Evolutionary conservation across 306 rosid genomes (phyloP).

Genomic region (Phaseolus lunatus): DNA sequence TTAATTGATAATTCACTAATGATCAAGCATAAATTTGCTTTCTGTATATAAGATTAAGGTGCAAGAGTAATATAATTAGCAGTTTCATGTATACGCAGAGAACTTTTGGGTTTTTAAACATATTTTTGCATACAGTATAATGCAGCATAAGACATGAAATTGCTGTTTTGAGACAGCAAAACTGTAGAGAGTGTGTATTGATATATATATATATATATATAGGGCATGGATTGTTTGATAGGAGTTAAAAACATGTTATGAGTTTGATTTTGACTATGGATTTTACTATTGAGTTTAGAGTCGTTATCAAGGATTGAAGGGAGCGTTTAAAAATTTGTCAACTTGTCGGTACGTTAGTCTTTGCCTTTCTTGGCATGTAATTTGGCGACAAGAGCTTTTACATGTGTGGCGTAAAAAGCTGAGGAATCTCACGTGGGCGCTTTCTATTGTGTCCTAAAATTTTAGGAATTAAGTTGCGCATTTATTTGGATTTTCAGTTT

Average conservation of each 20-base stretch:
- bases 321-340: slow-evolving; percentile 52
- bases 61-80: not conserved
- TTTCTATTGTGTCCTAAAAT: slow-evolving; percentile 32
- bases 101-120: not conserved
- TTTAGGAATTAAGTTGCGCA: slow-evolving; percentile 3
- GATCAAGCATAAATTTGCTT: not conserved
- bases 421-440: slow-evolving; percentile 52
- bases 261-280: slow-evolving; percentile 41
- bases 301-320: slow-evolving; percentile 47
- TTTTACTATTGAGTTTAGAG: slow-evolving; percentile 45
- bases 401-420: slow-evolving; percentile 50
- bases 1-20: not conserved
- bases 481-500: slow-evolving; percentile 33
- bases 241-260: slow-evolving; percentile 12
- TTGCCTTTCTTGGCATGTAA: slow-evolving; percentile 58
- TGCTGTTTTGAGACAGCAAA: slow-evolving; percentile 1
- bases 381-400: slow-evolving; percentile 50
- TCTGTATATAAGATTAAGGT: not conserved
- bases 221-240: not conserved
- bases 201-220: not conserved
- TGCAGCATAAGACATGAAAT: not conserved
- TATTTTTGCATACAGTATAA: not conserved
- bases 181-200: not conserved
- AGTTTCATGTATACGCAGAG: not conserved
- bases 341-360: slow-evolving; percentile 58